phyloP scores from a whole-genome alignment of 179 eudicot genomes.

The Silene coronaria region DNA sequence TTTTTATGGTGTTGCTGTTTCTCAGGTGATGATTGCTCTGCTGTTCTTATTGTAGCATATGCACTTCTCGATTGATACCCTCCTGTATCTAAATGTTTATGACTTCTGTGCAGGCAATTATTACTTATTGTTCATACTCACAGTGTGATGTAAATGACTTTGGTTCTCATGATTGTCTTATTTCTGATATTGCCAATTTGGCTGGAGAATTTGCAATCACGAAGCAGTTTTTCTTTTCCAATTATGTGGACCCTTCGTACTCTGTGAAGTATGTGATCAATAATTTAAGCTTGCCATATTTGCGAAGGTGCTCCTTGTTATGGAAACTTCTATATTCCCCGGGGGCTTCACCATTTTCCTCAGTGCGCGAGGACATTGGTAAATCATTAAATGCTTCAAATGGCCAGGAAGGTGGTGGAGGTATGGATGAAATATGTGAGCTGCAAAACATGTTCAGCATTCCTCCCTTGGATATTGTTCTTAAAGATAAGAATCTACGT shows the following conservation, averaged over 20 bases:
- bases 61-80: background rate
- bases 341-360: constrained; percentile 37
- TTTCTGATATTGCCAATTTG: constrained; percentile 51
- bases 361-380: constrained; percentile 36
- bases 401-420: constrained; percentile 39
- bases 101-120: constrained; percentile 50
- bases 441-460: constrained; percentile 64
- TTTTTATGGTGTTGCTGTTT: constrained; percentile 60
- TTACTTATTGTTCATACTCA: constrained; percentile 39
- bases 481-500: constrained; percentile 47
- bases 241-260: constrained; percentile 43
- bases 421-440: constrained; percentile 45
- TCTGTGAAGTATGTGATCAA: constrained; percentile 47
- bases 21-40: constrained; percentile 46
- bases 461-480: constrained; percentile 59
- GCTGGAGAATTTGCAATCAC: constrained; percentile 38
- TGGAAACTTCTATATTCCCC: constrained; percentile 65
- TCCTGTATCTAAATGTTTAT: constrained; percentile 5
- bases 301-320: constrained; percentile 82
- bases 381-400: constrained; percentile 31
- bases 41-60: background rate
- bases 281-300: constrained; percentile 61
- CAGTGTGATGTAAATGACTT: constrained; percentile 30
- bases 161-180: constrained; percentile 41
- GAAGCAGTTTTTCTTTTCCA: constrained; percentile 45